These are phyloP conservation scores for Fragaria nilgerrensis DNA, from an alignment of 306 rosid species.

Conservation along the genomic window DNA sequence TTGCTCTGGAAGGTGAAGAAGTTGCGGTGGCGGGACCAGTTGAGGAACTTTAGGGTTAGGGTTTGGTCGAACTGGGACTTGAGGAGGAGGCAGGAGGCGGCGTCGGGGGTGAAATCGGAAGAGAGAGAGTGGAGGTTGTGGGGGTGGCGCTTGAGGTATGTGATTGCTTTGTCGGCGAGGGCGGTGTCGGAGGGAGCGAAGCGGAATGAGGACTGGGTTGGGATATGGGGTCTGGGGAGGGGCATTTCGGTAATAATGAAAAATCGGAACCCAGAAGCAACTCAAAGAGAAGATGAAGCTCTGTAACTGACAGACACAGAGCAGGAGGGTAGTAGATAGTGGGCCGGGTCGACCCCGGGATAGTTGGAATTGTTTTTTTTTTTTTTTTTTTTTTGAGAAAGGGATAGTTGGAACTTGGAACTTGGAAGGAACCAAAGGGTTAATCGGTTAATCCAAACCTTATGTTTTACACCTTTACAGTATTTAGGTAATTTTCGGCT, in stretches of 20 bases:
- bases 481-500: too few relatives aligned
- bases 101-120: conserved; percentile 63
- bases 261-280: too few relatives aligned
- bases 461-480: too few relatives aligned
- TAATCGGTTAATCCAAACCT: too few relatives aligned
- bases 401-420: too few relatives aligned
- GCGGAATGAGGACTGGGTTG: conserved; percentile 27
- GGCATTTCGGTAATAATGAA: conserved; percentile 29
- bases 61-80: conserved; percentile 55
- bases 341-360: too few relatives aligned
- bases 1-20: conserved; percentile 63
- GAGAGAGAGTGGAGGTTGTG: conserved; percentile 44
- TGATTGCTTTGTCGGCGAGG: conserved; percentile 59
- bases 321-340: too few relatives aligned
- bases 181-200: conserved; percentile 32
- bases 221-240: conserved; percentile 22
- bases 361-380: too few relatives aligned
- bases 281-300: too few relatives aligned
- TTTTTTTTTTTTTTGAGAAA: too few relatives aligned
- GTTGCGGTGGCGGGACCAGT: conserved; percentile 51
- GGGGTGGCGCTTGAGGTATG: conserved; percentile 69
- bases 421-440: too few relatives aligned
- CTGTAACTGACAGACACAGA: too few relatives aligned
- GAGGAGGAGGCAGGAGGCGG: conserved; percentile 71
- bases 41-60: conserved; percentile 54